Evolutionary conservation across 768 basidiomycete genomes (phyloP), one percentile per base, ranked within the genome.

Genomic region (Mycena pura): DNA sequence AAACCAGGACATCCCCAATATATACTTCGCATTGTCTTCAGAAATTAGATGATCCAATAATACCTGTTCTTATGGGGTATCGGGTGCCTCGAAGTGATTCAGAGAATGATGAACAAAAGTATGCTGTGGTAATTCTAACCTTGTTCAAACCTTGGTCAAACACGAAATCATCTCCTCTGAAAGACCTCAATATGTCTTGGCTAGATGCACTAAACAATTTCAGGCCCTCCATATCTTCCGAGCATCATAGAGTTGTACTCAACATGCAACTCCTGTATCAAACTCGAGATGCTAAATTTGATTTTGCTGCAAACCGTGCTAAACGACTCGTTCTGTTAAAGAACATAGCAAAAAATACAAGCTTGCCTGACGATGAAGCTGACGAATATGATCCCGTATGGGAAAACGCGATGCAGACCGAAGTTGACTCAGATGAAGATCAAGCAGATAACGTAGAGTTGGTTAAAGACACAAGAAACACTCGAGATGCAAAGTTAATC

Each of bases 251-350:
- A 11, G 24, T 43, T 31, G 24, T 24, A 49, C 21, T 24, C 34
- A 62, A 55, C 34, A 62, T 62, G 60, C 60, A 62, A 19, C 60
- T 56, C 5, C 24, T 62, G 14, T 62, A 62, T 21, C 45, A 48
- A 22, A 48, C 52, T n/a, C 43, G 53, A 19, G 60, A 62, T 44
- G 60, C 60, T 0, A 56, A 62, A 29, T 40, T 47, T 15, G 60
- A 55, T 13, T 62, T 48, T 44, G 27, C 53, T 9, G 60, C 60
- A 1, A 49, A 49, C 22, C 38, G 60, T 3, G 19, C 14, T 1
- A 22, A 48, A 27, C 24, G 60, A 5, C 21, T 62, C 14, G 53
- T 22, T 17, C 47, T 41, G 24, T 39, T 62, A 3, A 47, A 17
- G 24, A 44, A 38, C 6, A 38, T 14, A 21, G 50, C 58, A 15